Base-by-base conservation (phyloP, 495 filamentous ascomycete genomes). In the Antarctomyces pellizariae region DNA sequence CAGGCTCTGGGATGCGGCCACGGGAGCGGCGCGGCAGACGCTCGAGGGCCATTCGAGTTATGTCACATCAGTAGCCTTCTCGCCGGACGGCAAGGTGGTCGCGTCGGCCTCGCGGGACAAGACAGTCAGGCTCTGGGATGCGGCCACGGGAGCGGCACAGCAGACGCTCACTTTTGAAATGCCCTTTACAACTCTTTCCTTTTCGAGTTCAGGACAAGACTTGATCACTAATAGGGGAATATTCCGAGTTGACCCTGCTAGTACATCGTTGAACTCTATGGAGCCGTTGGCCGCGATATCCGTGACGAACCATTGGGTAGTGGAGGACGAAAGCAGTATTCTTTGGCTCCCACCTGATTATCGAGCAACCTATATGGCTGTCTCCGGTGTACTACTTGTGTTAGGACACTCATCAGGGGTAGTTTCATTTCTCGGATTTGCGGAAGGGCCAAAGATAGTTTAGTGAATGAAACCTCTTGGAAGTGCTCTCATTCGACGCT, bases 101-200 rank as follows among this genome's bases (percentile, higher is more conserved):
- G 50, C 47, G 6, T 52, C 46, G 5, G 43, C 33, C 22, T 48
- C 43, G 14, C 1, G 8, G 7, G 47, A 55, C 28, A 13, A 31
- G 2, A 51, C 41, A 6, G 29, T 59, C n/a, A 28, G 34, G 33
- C 38, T 54, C 24, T 54, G 49, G 52, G 41, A 56, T 34, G 9
- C 37, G 7, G 30, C 19, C 10, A 48, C 35, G 33, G 46, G 46
- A 5, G 18, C 13, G 8, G 24, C 21, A 17, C 28, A 35, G 14
- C 25, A 35, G 24, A 44, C 38, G 12, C 33, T 47, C 20, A 20
- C 32, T n/a, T n/a, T n/a, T n/a, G n/a, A n/a, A n/a, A n/a, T n/a
- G n/a, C n/a, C n/a, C n/a, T n/a, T n/a, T n/a, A n/a, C n/a, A n/a
- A n/a, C n/a, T n/a, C n/a, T n/a, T n/a, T n/a, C n/a, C n/a, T n/a